Evolutionary conservation across 805 yeast genomes (phyloP).

Genomic region (Grigorovia jiainica): DNA sequence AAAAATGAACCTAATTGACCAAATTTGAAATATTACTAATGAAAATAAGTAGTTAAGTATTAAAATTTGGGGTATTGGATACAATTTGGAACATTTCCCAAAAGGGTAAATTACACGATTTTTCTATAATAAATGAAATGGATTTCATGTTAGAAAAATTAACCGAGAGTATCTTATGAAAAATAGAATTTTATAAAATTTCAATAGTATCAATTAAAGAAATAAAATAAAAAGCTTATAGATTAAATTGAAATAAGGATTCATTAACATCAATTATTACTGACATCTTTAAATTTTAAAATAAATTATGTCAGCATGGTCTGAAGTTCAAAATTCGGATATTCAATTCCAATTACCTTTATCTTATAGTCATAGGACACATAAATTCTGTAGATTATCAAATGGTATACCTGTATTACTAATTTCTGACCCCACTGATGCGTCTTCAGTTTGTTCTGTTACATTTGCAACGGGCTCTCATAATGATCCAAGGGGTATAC

Average conservation of each 20-base stretch:
- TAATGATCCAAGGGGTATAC: slow-evolving; percentile 57
- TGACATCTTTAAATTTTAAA: background rate
- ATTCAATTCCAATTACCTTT: slow-evolving; percentile 28
- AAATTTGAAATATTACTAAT: no score
- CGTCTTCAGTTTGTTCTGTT: slow-evolving; percentile 57
- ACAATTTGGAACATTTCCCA: slow-evolving; percentile 17
- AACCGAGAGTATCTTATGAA: no score
- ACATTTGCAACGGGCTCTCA: slow-evolving; percentile 76
- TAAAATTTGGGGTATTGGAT: background rate
- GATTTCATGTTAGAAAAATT: background rate
- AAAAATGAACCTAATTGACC: no score
- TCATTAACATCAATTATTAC: no score
- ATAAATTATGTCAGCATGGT: slow-evolving; percentile 2
- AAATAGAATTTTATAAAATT: no score
- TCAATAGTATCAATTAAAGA: no score
- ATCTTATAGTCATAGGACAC: slow-evolving; percentile 31
- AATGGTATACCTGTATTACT: slow-evolving; percentile 64
- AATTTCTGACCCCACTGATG: slow-evolving; percentile 65
- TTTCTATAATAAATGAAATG: background rate
- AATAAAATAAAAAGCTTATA: no score
- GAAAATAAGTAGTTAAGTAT: background rate
- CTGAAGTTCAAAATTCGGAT: slow-evolving; percentile 13
- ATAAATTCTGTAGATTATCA: slow-evolving; percentile 41
- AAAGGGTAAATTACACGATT: slow-evolving; percentile 4
- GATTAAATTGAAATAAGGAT: no score